Evolutionary conservation across 1,139 yeast genomes (phyloP).

Genomic region (Kurtzmaniella quercitrusa): DNA sequence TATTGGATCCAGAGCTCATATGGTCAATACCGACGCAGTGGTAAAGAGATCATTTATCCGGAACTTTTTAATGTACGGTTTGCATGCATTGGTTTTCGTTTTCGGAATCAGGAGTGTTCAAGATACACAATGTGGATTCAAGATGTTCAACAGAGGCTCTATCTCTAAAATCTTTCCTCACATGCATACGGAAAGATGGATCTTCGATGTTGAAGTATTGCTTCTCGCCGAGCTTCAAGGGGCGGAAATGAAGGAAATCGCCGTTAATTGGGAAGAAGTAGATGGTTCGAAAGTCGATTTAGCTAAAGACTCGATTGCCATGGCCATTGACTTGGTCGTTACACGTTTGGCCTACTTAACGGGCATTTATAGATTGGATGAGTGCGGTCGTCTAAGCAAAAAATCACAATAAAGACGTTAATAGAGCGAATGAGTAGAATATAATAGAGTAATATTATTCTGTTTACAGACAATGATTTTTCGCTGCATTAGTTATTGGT

Average conservation of each 20-base stretch:
- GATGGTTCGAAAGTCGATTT: constrained; percentile 91
- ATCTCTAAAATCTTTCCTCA: constrained; percentile 69
- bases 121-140: constrained; percentile 98
- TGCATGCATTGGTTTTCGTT: constrained; percentile 78
- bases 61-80: constrained; percentile 88
- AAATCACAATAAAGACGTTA: constrained; percentile 1
- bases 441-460: too few relatives aligned
- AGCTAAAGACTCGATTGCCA: constrained; percentile 83
- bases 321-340: constrained; percentile 95
- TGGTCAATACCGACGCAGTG: constrained; percentile 95
- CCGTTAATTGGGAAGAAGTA: constrained; percentile 96
- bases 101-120: constrained; percentile 85
- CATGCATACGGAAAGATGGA: constrained; percentile 98
- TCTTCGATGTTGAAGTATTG: constrained; percentile 90
- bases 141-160: constrained; percentile 75
- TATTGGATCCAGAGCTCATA: constrained; percentile 93
- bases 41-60: constrained; percentile 86
- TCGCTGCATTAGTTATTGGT: too few relatives aligned
- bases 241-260: constrained; percentile 68
- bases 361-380: constrained; percentile 63
- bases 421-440: not conserved
- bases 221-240: constrained; percentile 71
- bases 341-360: constrained; percentile 83
- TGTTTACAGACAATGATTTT: too few relatives aligned
- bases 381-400: constrained; percentile 19